These are phyloP conservation scores for Leavenworthia alabamica DNA, from an alignment of 345 rosid species.

Conservation along the genomic window DNA sequence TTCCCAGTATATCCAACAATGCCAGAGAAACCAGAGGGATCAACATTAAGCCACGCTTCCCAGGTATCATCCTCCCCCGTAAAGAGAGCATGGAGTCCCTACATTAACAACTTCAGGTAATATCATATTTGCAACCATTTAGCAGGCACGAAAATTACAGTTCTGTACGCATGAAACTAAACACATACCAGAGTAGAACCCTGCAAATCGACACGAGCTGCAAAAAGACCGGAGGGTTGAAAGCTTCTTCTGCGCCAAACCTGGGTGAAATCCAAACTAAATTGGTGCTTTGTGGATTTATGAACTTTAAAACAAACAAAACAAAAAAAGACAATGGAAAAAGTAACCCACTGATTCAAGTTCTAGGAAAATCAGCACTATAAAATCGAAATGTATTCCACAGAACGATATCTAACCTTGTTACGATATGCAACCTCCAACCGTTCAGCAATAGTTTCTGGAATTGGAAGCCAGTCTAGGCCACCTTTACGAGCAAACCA, in stretches of 20 bases:
- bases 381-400: not conserved
- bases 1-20: slow-evolving; percentile 55
- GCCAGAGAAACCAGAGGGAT: slow-evolving; percentile 69
- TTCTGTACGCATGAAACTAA: slow-evolving; percentile 5
- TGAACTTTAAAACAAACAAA: not conserved
- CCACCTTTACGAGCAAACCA: slow-evolving; percentile 98
- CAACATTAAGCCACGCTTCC: slow-evolving; percentile 94
- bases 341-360: not conserved
- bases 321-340: not conserved
- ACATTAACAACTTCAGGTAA: slow-evolving; percentile 15
- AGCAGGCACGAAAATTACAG: not conserved
- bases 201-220: slow-evolving; percentile 91
- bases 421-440: slow-evolving; percentile 73
- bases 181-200: slow-evolving; percentile 67
- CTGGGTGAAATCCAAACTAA: slow-evolving; percentile 36
- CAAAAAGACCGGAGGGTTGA: slow-evolving; percentile 91
- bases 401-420: slow-evolving; percentile 44
- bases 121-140: slow-evolving; percentile 3
- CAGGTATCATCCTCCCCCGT: slow-evolving; percentile 94
- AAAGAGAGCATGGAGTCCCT: slow-evolving; percentile 94
- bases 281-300: not conserved
- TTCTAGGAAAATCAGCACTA: not conserved
- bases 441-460: slow-evolving; percentile 88
- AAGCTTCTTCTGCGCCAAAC: slow-evolving; percentile 96
- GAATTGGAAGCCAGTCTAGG: slow-evolving; percentile 88